Evolutionary conservation across 768 basidiomycete genomes (phyloP).

Genomic region (Macrocybe gigantea): DNA sequence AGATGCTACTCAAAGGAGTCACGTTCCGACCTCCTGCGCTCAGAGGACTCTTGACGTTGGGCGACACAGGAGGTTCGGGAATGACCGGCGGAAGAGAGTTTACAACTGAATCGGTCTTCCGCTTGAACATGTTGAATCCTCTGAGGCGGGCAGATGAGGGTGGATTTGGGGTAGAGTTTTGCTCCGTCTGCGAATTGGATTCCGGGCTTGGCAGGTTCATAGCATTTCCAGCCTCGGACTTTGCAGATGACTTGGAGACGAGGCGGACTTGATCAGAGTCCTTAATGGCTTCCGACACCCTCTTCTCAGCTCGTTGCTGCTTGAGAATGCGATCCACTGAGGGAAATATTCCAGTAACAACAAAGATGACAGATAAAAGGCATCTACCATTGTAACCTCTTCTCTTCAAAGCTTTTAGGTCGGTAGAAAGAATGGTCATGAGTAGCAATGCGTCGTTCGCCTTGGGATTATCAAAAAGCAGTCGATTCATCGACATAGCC

Average conservation of each 20-base stretch:
- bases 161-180: background rate
- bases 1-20: conserved; percentile 37
- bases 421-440: conserved; percentile 91
- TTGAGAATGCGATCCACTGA: conserved; percentile 87
- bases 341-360: background rate
- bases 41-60: conserved; percentile 5
- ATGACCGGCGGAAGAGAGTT: conserved; percentile 7
- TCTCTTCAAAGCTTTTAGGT: conserved; percentile 72
- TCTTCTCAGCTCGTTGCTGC: conserved; percentile 67
- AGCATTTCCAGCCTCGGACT: conserved; percentile 6
- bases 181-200: background rate
- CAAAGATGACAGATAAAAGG: background rate
- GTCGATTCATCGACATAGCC: conserved; percentile 74
- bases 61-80: conserved; percentile 11
- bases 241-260: conserved; percentile 16
- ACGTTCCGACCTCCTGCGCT: conserved; percentile 12
- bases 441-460: conserved; percentile 86
- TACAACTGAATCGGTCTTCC: background rate
- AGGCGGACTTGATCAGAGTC: conserved; percentile 25
- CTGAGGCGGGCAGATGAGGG: background rate
- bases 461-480: conserved; percentile 73
- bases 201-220: conserved; percentile 1
- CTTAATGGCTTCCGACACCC: conserved; percentile 45
- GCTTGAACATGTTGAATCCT: background rate
- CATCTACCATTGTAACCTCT: conserved; percentile 79